Conservation (phyloP, 2,329 filamentous ascomycete species). For the Pseudogymnoascus destructans region DNA sequence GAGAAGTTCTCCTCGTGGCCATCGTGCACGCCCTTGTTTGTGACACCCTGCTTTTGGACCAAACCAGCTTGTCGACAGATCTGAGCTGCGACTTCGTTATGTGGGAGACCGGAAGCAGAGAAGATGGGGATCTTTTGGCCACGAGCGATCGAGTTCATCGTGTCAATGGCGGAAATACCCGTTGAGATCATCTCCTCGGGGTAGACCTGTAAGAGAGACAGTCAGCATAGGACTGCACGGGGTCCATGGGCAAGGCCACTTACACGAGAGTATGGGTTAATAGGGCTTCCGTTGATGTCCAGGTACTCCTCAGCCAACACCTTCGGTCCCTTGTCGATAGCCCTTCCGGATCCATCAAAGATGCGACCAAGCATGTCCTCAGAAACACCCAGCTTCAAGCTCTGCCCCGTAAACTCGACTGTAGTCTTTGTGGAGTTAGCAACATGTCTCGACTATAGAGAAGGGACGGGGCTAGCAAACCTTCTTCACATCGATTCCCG, state of each 20-base stretch:
- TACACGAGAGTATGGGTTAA: constrained; percentile 96
- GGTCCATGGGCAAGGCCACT: constrained; percentile 22
- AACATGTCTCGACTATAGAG: neutral
- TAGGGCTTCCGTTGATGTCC: constrained; percentile 97
- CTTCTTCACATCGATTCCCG: constrained; percentile 98
- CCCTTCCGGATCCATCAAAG: constrained; percentile 93
- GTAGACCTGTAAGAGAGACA: constrained; percentile 53
- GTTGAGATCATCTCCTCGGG: constrained; percentile 99
- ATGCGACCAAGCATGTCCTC: constrained; percentile 99
- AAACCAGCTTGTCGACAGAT: constrained; percentile 95
- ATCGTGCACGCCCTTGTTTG: constrained; percentile 91
- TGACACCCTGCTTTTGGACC: constrained; percentile 60
- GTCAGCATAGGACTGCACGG: neutral
- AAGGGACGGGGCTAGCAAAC: constrained; percentile 33
- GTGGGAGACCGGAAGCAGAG: constrained; percentile 92
- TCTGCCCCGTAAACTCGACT: constrained; percentile 95
- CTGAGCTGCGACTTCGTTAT: constrained; percentile 98
- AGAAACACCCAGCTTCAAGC: constrained; percentile 94
- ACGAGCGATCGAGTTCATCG: constrained; percentile 95
- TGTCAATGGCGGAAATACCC: constrained; percentile 97
- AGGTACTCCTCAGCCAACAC: constrained; percentile 95
- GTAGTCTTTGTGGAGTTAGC: constrained; percentile 51
- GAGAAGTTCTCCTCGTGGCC: constrained; percentile 99
- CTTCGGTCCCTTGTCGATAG: constrained; percentile 98
- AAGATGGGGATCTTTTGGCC: constrained; percentile 99